phyloP scores from a whole-genome alignment of 805 yeast species.

The Zygoascus flipseniorum region DNA sequence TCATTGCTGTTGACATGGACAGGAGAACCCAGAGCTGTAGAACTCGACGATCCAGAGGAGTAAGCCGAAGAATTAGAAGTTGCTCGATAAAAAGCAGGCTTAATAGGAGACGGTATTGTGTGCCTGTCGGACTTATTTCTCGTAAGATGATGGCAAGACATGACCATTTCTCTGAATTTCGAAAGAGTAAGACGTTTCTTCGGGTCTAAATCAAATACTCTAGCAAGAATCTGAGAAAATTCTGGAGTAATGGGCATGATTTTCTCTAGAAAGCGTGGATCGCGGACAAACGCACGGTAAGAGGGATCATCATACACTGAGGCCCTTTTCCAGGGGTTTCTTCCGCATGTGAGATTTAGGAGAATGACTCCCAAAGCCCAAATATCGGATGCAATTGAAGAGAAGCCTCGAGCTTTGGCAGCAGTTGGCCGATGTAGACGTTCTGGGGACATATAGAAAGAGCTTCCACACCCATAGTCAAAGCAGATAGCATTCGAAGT shows the following conservation, averaged over 20 bases:
- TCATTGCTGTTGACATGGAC: not conserved
- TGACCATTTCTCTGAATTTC: slow-evolving; percentile 9
- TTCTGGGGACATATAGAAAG: slow-evolving; percentile 93
- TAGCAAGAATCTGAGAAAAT: slow-evolving; percentile 31
- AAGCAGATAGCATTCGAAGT: slow-evolving; percentile 52
- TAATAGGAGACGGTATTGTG: not conserved
- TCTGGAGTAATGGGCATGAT: slow-evolving; percentile 69
- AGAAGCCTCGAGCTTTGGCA: slow-evolving; percentile 30
- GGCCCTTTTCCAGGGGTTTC: slow-evolving; percentile 90
- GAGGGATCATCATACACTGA: slow-evolving; percentile 51
- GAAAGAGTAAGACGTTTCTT: slow-evolving; percentile 7
- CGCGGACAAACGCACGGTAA: slow-evolving; percentile 53
- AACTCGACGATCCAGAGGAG: not conserved
- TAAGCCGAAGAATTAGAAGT: not conserved
- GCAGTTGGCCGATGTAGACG: slow-evolving; percentile 15
- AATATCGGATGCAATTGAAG: slow-evolving; percentile 71
- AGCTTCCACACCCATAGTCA: slow-evolving; percentile 75
- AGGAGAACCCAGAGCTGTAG: not conserved
- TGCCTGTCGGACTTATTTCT: not conserved
- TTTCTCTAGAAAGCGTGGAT: slow-evolving; percentile 45
- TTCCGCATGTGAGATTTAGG: slow-evolving; percentile 68
- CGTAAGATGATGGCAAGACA: slow-evolving; percentile 4
- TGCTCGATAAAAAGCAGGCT: not conserved
- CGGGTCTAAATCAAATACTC: slow-evolving; percentile 11
- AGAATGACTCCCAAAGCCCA: slow-evolving; percentile 83